A percentile compares a stretch with the other conserved stretches of the same genome.
These are phyloP conservation scores for Silene noctiflora DNA, from an alignment of 179 eudicot genomes.

Conservation along the genomic window DNA sequence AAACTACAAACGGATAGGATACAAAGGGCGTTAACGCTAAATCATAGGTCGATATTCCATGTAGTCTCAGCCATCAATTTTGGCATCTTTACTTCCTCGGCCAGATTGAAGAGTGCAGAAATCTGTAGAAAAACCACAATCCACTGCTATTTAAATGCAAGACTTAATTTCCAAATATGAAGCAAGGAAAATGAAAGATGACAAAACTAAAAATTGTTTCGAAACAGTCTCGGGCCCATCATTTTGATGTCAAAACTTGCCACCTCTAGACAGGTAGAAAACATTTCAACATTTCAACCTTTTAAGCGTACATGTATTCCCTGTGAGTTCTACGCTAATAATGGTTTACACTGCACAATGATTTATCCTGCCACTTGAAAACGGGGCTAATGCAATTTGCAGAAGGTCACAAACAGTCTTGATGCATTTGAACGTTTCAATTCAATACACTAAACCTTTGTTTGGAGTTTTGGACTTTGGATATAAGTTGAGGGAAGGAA, in stretches of 20 bases:
- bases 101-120: conserved; percentile 58
- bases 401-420: background rate
- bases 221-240: background rate
- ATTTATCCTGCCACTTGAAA: background rate
- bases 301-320: background rate
- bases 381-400: background rate
- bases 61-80: conserved; percentile 73
- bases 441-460: background rate
- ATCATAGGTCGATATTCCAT: conserved; percentile 80
- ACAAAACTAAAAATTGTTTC: background rate
- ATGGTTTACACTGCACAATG: background rate
- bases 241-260: too few relatives aligned
- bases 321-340: background rate
- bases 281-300: background rate
- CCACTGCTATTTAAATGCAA: background rate
- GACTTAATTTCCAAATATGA: background rate
- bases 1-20: background rate
- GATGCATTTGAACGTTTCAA: background rate
- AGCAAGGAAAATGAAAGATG: too few relatives aligned
- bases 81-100: conserved; percentile 53
- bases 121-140: conserved; percentile 40
- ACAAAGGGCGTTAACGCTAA: background rate
- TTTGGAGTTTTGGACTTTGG: background rate
- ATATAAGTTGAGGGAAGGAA: background rate
- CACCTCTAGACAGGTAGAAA: background rate